phyloP scores from a whole-genome alignment of 2,329 filamentous ascomycete species.

The Paecilomyces niveus region DNA sequence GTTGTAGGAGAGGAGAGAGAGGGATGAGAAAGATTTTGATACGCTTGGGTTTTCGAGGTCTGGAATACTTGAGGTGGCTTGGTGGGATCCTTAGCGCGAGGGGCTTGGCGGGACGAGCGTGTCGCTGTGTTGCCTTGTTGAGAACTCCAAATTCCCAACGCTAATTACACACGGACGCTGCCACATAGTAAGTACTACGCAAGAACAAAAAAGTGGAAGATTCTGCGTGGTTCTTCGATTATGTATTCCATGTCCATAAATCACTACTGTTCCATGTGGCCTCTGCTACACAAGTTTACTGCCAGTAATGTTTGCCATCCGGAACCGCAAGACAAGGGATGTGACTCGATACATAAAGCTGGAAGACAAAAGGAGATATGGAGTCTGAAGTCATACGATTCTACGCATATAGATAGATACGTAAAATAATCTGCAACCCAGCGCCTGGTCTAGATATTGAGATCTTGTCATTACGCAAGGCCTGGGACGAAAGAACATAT shows the following conservation, averaged over 20 bases:
- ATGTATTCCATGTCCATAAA: background rate
- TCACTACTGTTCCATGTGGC: background rate
- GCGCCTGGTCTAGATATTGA: background rate
- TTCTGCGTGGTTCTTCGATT: background rate
- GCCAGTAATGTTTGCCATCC: background rate
- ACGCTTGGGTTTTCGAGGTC: slow-evolving; percentile 27
- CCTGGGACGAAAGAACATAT: background rate
- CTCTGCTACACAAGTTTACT: background rate
- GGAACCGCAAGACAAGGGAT: background rate
- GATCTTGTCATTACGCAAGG: background rate
- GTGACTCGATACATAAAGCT: background rate
- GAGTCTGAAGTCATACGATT: background rate
- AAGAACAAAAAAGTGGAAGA: no score
- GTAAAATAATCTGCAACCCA: background rate
- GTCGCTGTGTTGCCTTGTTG: slow-evolving; percentile 19
- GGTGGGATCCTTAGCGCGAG: slow-evolving; percentile 37
- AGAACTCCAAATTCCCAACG: slow-evolving; percentile 17
- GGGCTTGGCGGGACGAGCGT: slow-evolving; percentile 32
- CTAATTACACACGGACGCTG: slow-evolving; percentile 13
- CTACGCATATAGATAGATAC: background rate
- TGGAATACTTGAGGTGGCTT: slow-evolving; percentile 23
- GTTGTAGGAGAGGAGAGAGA: slow-evolving; percentile 5
- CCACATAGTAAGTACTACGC: background rate
- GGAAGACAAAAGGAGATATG: background rate
- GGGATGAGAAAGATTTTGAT: slow-evolving; percentile 29